Evolutionary conservation across 441 rosid species (phyloP).

Genomic region (Sinapis alba): DNA sequence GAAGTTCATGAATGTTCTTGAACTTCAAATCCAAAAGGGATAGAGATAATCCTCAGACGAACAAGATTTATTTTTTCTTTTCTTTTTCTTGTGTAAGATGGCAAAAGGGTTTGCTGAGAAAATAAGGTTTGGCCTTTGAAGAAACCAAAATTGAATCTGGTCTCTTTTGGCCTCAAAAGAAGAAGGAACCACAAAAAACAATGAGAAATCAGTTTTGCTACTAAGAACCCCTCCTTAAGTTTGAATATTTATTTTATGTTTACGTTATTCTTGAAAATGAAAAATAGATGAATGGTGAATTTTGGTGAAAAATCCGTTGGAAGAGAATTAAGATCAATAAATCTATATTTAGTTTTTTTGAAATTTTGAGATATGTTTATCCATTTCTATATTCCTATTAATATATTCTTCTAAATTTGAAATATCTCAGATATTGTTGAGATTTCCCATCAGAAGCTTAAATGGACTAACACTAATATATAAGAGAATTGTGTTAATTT

Average conservation of each 20-base stretch:
- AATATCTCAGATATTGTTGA: background rate
- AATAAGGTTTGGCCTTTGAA: conserved; percentile 38
- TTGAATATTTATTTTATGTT: conserved; percentile 12
- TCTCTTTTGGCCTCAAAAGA: conserved; percentile 38
- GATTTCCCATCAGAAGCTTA: no score
- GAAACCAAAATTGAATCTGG: conserved; percentile 44
- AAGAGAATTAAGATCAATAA: conserved; percentile 26
- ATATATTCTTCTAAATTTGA: conserved; percentile 32
- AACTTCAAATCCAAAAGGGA: conserved; percentile 32
- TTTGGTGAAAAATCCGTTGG: conserved; percentile 30
- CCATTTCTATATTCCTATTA: conserved; percentile 30
- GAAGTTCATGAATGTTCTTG: conserved; percentile 41
- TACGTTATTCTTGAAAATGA: background rate
- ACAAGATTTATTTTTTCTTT: background rate
- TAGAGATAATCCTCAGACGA: conserved; percentile 30
- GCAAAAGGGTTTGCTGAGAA: conserved; percentile 25
- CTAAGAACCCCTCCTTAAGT: conserved; percentile 10
- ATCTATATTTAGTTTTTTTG: conserved; percentile 37
- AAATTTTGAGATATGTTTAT: conserved; percentile 26
- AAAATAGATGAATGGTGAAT: conserved; percentile 24
- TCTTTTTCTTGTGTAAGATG: conserved; percentile 6
- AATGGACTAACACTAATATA: no score
- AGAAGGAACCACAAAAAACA: conserved; percentile 23
- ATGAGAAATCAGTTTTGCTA: conserved; percentile 13
- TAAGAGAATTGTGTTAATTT: no score